Conservation (phyloP, 257 asterid species). For the Solanum rostratum region DNA sequence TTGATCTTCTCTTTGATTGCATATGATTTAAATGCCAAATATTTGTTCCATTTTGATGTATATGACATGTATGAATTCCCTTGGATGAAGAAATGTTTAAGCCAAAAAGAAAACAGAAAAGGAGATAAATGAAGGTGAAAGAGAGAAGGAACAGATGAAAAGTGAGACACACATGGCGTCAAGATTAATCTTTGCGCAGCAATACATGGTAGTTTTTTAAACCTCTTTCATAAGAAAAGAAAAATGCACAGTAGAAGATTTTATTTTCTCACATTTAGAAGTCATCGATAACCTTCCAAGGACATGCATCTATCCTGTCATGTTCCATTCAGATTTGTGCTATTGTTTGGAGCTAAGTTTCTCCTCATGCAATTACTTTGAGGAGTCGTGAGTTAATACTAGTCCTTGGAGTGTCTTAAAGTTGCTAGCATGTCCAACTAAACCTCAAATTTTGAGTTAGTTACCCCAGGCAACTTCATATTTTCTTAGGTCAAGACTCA, state of each 20-base stretch:
- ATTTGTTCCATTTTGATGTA: background rate
- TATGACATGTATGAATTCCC: background rate
- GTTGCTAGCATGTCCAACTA: background rate
- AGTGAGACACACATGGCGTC: background rate
- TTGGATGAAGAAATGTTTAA: background rate
- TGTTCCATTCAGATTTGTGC: background rate
- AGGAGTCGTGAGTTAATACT: background rate
- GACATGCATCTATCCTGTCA: background rate
- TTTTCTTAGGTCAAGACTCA: background rate
- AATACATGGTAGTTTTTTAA: background rate
- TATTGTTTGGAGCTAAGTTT: background rate
- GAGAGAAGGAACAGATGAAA: background rate
- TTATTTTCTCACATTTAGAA: background rate
- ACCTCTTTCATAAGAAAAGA: background rate
- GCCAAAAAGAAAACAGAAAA: background rate
- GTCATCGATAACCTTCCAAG: background rate
- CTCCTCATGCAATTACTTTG: background rate
- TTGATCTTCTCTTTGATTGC: background rate
- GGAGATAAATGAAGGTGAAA: background rate
- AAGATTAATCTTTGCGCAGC: background rate
- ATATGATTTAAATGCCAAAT: background rate
- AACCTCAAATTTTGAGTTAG: background rate
- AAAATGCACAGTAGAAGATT: background rate
- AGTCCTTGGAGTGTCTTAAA: background rate
- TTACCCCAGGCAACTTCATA: background rate